Evolutionary conservation across 306 rosid genomes (phyloP), one percentile per base, ranked within the genome.

Genomic region (Vigna mungo): DNA sequence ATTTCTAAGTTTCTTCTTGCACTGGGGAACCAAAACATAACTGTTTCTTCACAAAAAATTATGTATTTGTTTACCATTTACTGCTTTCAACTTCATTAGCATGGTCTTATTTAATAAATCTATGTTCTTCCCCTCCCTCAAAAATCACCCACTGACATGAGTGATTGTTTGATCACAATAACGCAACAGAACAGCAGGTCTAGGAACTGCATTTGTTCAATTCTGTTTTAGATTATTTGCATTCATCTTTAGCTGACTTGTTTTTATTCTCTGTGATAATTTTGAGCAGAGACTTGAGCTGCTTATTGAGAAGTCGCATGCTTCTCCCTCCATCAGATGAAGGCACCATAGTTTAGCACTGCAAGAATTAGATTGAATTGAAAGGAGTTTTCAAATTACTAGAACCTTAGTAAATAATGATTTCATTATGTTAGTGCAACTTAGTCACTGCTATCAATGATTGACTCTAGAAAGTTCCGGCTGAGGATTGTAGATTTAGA

Each of bases 271-370:
- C n/a, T 27, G 30, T 51, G 54, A 79, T 72, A 27, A 7, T 84
- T 78, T 5, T 84, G 73, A 71, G 78, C 90, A 92, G 96, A 90
- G 85, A 85, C 86, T 92, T 2, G 96, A 92, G 84, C 72, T 73
- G 72, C 87, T 88, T 47, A 66, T 90, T 69, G 93, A 83, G 88
- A 90, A 85, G 83, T 82, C 88, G 1, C 82, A 61, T 21, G 60
- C 88, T 76, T 67, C 88, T 60, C 51, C 78, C 5, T 72, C 53
- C 51, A 54, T 79, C 60, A 68, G 84, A 68, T 73, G 85, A 87
- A 68, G 65, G 68, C 20, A 58, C 21, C 76, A 54, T 63, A 39
- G 10, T 16, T 49, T 59, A 51, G 55, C 20, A 21, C 37, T 21
- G 20, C 67, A 53, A 68, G 77, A 83, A 10, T 61, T 34, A 55